These are phyloP conservation scores for Starmerella bombicola DNA, from an alignment of 805 yeast genomes.

Conservation along the genomic window DNA sequence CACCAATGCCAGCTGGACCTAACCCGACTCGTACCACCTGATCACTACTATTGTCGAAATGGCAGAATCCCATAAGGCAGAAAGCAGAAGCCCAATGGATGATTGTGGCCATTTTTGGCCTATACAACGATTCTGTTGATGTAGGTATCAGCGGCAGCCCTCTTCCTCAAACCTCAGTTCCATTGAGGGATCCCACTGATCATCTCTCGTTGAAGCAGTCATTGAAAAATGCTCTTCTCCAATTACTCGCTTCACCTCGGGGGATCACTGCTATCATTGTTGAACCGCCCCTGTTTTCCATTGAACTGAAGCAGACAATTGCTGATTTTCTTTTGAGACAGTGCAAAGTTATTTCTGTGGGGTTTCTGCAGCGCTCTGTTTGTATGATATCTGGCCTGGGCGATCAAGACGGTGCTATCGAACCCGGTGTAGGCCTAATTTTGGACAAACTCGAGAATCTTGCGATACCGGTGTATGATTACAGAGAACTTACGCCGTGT, in stretches of 20 bases:
- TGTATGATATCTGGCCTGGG: slow-evolving; percentile 14
- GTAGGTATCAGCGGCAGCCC: slow-evolving; percentile 16
- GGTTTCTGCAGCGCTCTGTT: slow-evolving; percentile 20
- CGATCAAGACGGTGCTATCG: background rate
- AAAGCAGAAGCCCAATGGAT: too few species aligned
- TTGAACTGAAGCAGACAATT: slow-evolving; percentile 11
- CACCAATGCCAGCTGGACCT: too few species aligned
- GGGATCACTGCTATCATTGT: slow-evolving; percentile 15
- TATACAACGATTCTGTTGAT: slow-evolving; percentile 7
- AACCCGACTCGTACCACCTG: too few species aligned
- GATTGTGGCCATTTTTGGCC: slow-evolving; percentile 14
- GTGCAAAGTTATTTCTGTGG: slow-evolving; percentile 16
- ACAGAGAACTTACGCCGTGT: slow-evolving; percentile 20
- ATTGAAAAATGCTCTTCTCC: slow-evolving; percentile 8
- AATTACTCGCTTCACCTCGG: slow-evolving; percentile 14
- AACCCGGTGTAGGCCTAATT: slow-evolving; percentile 8
- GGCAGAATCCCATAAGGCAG: too few species aligned
- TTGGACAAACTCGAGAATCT: slow-evolving; percentile 4
- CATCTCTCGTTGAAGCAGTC: slow-evolving; percentile 6
- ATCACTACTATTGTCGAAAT: too few species aligned
- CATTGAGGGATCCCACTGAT: background rate
- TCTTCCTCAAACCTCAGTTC: slow-evolving; percentile 5
- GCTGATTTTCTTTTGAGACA: slow-evolving; percentile 16
- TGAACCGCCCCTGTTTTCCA: slow-evolving; percentile 22
- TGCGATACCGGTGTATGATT: slow-evolving; percentile 22